Evolutionary conservation across 2,329 filamentous ascomycete species (phyloP), one percentile per base, ranked within the genome.

Genomic region (Penicillium expansum): DNA sequence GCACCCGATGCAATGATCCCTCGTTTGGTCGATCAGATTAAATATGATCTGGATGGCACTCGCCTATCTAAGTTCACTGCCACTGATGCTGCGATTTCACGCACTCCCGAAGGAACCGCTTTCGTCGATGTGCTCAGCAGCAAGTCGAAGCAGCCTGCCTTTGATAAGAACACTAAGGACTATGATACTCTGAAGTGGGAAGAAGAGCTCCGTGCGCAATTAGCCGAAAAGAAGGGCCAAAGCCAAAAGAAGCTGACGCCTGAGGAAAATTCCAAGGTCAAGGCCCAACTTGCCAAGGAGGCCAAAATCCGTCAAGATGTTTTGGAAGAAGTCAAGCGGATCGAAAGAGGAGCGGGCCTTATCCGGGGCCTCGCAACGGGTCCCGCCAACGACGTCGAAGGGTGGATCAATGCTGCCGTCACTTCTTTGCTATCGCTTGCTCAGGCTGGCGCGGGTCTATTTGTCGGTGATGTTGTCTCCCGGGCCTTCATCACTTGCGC

Each of bases 141-240:
- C 70, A 96, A 96, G 71, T 79, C 86, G 1, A 85, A 86, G 57
- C 84, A 84, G 59, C 79, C 81, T 37, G 77, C 88, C 2, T 86
- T 91, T 3, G 88, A 92, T 75, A 97, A 96, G 77, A 96, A 91
- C 67, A 88, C 86, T 48, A 97, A 96, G 72, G 94, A 97, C 71
- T 96, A 97, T 67, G 91, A 99, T 66, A 95, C 91, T 1, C 76
- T 97, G 39, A 97, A 96, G 74, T 99, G 95, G 94, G 94, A 99
- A 74, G 89, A 93, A 71, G 94, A 99, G 62, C 81, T 99, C 8
- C 83, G 92, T 56, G 83, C 86, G 38, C 91, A 97, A 67, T 77
- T 99, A 39, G 92, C 92, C n/a, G 83, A 90, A 70, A 99, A 97
- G 79, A 96, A 93, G 74, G 93, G 93, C 1, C 73, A 77, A 44